Conservation (phyloP, 345 rosid genomes). For the Viola odorata region DNA sequence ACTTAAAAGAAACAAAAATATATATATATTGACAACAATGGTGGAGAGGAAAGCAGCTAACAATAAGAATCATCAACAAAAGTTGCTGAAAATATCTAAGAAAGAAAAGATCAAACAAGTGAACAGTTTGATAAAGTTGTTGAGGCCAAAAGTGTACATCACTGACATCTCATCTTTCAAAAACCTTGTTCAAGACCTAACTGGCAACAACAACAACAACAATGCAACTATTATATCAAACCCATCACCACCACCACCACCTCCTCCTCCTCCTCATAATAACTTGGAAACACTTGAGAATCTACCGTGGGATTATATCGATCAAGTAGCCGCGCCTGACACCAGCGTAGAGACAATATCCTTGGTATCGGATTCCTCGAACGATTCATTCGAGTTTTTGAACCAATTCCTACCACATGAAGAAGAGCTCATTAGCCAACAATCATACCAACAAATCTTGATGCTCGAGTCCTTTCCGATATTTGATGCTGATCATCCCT, state of each 20-base stretch:
- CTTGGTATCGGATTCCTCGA: conserved; percentile 1
- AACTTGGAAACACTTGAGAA: not conserved
- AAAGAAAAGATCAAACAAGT: conserved; percentile 13
- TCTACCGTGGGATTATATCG: not conserved
- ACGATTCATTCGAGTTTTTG: conserved; percentile 4
- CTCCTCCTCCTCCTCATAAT: not conserved
- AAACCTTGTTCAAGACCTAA: conserved; percentile 44
- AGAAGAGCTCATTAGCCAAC: not conserved
- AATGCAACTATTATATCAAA: not conserved
- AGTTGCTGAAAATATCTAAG: conserved; percentile 20
- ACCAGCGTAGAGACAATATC: not conserved
- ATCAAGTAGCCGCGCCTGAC: not conserved
- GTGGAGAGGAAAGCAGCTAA: conserved; percentile 36
- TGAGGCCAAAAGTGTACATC: conserved; percentile 47
- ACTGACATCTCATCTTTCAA: conserved; percentile 42
- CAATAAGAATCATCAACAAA: not conserved
- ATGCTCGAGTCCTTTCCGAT: not conserved
- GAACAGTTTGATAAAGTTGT: conserved; percentile 19
- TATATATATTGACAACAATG: not conserved
- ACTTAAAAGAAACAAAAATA: not conserved
- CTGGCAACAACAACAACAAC: conserved; percentile 20
- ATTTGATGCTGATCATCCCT: not conserved
- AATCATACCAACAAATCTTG: not conserved
- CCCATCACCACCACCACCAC: not conserved
- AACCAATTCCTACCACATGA: not conserved